These are phyloP conservation scores for Mucor piriformis DNA, from an alignment of 371 early-diverging fungal genomes.

Conservation along the genomic window DNA sequence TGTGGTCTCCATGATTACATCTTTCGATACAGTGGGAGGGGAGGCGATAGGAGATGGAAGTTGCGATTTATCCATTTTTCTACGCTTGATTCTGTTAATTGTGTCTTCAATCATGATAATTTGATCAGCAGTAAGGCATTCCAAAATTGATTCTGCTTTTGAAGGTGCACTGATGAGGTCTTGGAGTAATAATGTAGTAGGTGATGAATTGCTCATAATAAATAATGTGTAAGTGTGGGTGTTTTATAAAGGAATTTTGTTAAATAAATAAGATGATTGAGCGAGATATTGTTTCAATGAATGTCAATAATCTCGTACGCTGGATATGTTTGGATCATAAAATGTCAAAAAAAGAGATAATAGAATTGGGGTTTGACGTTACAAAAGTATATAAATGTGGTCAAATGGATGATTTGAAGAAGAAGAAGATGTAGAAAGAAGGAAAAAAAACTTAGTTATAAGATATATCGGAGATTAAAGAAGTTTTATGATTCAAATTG, in stretches of 20 bases:
- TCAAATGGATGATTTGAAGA: constrained; percentile 2
- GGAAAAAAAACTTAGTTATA: constrained; percentile 4
- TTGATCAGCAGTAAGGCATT: constrained; percentile 41
- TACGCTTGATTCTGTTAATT: constrained; percentile 40
- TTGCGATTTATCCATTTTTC: constrained; percentile 36
- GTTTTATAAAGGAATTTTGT: background rate
- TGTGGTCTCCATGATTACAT: background rate
- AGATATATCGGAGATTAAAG: constrained; percentile 8
- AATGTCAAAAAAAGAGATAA: constrained; percentile 18
- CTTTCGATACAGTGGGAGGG: constrained; percentile 8
- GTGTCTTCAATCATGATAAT: constrained; percentile 44
- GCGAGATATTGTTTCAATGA: constrained; percentile 27
- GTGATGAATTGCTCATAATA: constrained; percentile 15
- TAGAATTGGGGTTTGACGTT: constrained; percentile 12
- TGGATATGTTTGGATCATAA: constrained; percentile 27
- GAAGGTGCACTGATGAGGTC: constrained; percentile 42
- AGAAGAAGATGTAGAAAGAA: constrained; percentile 2
- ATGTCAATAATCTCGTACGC: constrained; percentile 28
- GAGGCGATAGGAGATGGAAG: constrained; percentile 21
- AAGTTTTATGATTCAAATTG: constrained; percentile 26
- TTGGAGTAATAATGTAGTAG: constrained; percentile 27
- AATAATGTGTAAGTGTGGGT: background rate
- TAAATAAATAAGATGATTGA: constrained; percentile 5
- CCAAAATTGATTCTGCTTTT: constrained; percentile 43
- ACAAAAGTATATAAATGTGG: constrained; percentile 8